Conservation (phyloP, 1,284 basidiomycete species). For the Entoloma clypeatum region DNA sequence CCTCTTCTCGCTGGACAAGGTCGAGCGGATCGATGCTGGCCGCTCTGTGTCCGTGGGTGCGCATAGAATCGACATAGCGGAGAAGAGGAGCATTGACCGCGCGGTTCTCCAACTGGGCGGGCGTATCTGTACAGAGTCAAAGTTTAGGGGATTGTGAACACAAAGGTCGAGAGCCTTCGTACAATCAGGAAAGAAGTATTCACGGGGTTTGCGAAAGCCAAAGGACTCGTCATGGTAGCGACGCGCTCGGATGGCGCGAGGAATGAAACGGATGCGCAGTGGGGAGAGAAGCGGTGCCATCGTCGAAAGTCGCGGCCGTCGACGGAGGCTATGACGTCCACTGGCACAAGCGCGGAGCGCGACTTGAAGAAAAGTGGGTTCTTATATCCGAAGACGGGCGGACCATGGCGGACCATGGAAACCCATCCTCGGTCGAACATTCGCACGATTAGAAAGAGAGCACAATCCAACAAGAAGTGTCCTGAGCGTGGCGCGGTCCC, state of each 20-base stretch:
- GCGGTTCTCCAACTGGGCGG: constrained; percentile 72
- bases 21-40: constrained; percentile 84
- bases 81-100: constrained; percentile 72
- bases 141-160: background rate
- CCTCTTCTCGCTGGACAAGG: constrained; percentile 79
- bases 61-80: constrained; percentile 83
- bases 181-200: constrained; percentile 75
- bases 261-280: constrained; percentile 2
- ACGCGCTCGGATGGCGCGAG: constrained; percentile 16
- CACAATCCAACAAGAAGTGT: no score
- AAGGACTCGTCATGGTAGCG: constrained; percentile 81
- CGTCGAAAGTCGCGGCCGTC: background rate
- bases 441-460: no score
- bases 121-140: constrained; percentile 51
- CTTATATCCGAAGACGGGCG: no score
- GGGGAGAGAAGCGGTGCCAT: background rate
- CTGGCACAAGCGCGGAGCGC: no score
- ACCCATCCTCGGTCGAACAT: no score
- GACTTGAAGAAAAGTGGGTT: no score
- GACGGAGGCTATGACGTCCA: no score
- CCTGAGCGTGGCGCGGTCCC: no score
- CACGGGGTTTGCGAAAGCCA: constrained; percentile 67
- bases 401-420: no score
- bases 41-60: constrained; percentile 77
- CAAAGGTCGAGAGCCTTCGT: constrained; percentile 28